Base-by-base conservation (phyloP, 2,329 filamentous ascomycete species). In the Hymenoscyphus linearis region DNA sequence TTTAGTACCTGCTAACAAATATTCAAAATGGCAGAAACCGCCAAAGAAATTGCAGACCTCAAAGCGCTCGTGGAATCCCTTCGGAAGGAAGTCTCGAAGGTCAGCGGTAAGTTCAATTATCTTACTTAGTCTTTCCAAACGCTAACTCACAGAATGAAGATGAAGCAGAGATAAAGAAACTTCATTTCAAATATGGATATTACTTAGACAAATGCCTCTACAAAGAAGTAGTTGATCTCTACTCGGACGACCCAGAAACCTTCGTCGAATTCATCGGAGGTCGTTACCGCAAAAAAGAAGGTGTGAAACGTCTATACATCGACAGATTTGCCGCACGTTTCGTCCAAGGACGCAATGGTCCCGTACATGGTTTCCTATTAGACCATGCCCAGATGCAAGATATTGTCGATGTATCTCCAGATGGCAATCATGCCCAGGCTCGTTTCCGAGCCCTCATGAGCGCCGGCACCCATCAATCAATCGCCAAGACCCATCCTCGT, bases 131-230 rank as follows among this genome's bases (percentile, higher is more conserved):
- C 71, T 70, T 71, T 68, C 64, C 65, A 65, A 52, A 60, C 66
- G 16, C 65, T 70, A 65, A 36, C 52, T 18, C 6, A 3, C 37
- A 18, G 52, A 9, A 26, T 55, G 5, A 58, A 81, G 81, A 82
- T 61, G 79, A 83, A 68, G 78, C 80, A 37, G 79, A 83, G 65
- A 76, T 83, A 54, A 78, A 79, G 60, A 83, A 82, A 68, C 76
- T 80, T 2, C 81, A 84, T 67, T 81, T 80, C 74, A 83, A 80
- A 63, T 84, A 84, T 70, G 82, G 81, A 27, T 84, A 84, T 70
- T 84, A 84, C 68, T 74, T 84, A 27, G 82, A 84, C 73, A 84
- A 84, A 65, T 84, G 81, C 62, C 74, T 84, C 1, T 84, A 83
- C 71, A 77, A 82, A 64, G 80, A 84, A 74, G 80, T 78, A 58